phyloP scores from a whole-genome alignment of 306 rosid genomes.

The Lupinus albus region DNA sequence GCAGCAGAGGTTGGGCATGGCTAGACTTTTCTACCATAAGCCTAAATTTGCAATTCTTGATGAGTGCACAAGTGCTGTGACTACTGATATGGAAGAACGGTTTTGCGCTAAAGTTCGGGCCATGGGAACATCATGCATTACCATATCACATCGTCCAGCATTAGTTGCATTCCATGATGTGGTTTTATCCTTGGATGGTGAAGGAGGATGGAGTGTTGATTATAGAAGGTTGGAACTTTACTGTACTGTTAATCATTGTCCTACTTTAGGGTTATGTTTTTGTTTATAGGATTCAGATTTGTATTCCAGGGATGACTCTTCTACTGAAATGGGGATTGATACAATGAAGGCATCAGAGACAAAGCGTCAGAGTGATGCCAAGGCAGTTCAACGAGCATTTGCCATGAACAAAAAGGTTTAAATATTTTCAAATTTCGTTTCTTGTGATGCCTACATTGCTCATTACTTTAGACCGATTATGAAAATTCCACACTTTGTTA shows the following conservation, averaged over 20 bases:
- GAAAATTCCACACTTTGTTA: conserved; percentile 23
- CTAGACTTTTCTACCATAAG: conserved; percentile 94
- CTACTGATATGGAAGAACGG: conserved; percentile 99
- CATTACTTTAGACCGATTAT: conserved; percentile 17
- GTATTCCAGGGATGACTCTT: conserved; percentile 73
- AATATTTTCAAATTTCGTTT: conserved; percentile 32
- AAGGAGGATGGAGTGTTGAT: conserved; percentile 98
- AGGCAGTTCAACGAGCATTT: conserved; percentile 90
- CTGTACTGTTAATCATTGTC: conserved; percentile 28
- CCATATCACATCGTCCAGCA: conserved; percentile 98
- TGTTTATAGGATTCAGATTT: conserved; percentile 43
- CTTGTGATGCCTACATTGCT: conserved; percentile 9
- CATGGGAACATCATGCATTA: conserved; percentile 99
- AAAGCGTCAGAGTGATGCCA: conserved; percentile 79
- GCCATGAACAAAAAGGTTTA: conserved; percentile 62
- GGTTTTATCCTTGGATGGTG: conserved; percentile 94
- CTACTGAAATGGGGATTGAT: conserved; percentile 55
- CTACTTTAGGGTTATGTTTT: conserved; percentile 32
- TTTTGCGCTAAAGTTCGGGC: conserved; percentile 96
- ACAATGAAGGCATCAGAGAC: conserved; percentile 58
- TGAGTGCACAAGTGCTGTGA: conserved; percentile 99
- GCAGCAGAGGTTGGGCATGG: conserved; percentile 99
- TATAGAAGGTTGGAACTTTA: conserved; percentile 63
- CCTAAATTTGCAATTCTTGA: conserved; percentile 99
- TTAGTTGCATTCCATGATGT: conserved; percentile 97